Base-by-base conservation (phyloP, 2,329 filamentous ascomycete species). In the Cercospora canescens region DNA sequence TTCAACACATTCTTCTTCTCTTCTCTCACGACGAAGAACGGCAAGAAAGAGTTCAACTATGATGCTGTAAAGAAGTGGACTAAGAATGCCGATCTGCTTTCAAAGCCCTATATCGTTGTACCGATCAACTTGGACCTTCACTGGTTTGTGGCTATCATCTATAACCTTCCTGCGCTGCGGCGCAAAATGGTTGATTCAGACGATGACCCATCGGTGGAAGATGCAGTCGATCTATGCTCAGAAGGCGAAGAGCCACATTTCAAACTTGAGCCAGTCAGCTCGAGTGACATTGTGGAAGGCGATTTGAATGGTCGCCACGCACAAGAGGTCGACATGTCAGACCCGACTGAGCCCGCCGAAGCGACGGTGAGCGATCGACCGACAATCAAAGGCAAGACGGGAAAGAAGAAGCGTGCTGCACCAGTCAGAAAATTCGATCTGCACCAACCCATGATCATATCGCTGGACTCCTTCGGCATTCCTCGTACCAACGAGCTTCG, bases 141-240 rank as follows among this genome's bases (percentile, higher is more conserved):
- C 78, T 99, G 96, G 95, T 98, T 95, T 79, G 82, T 98, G 70
- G 93, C 93, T 14, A 94, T 99, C 63, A 94, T 99, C 60, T 97
- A 93, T 85, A 97, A 99, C 74, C 85, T 94, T 60, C 83, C 95
- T n/a, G 70, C 73, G 32, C 77, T 80, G 35, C 77, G 75, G 30
- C 45, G 70, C 8, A 69, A 64, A 48, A 41, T 66, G 26, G 37
- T 63, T 4, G 60, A 41, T 11, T 34, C 59, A 3, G 69, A 65
- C 11, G 69, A 70, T 12, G 67, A 60, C 2, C 56, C 48, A 12
- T 21, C 37, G 6, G 9, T 32, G 2, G 62, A 62, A 8, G 50
- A 32, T 18, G 26, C 52, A 16, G 24, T 50, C 18, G 32, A 54
- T 18, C 32, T 45, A 16, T 34, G 16, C 18, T 60, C 34, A 21